Evolutionary conservation across 495 filamentous ascomycete species (phyloP), one percentile per base, ranked within the genome.

Genomic region (Penicillium cosmopolitanum): DNA sequence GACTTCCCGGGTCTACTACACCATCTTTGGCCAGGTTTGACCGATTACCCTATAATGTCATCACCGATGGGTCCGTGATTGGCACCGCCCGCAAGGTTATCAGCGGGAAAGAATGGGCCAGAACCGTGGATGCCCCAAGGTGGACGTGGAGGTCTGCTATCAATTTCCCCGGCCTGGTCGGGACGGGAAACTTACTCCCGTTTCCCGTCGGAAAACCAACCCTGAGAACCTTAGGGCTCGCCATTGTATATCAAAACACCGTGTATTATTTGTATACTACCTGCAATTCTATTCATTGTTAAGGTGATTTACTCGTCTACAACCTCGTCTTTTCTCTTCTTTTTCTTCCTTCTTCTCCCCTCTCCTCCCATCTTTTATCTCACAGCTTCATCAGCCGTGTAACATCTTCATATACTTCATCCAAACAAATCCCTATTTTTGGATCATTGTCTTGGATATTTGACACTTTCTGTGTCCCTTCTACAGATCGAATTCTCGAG

Each of bases 161-260:
- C 42, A 44, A 18, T 44, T 44, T 44, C 42, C 42, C 42, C 42
- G 42, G 53, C 33, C 3, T 34, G n/a, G 65, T 73, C 72, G 68
- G 65, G 64, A 21, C 68, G 73, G 73, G 65, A 73, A 77, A 75
- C 50, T 62, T 8, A 16, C 46, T 23, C 35, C 51, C 50, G 63
- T 77, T 76, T 74, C 62, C 73, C 73, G 75, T 51, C 71, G 74
- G 73, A 60, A 77, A 77, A 73, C 67, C 57, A 31, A 23, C 18
- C 40, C 38, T 40, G 59, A 31, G 28, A 31, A 31, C 55, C 46
- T 25, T 48, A 48, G 46, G 46, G 46, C 46, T 56, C 8, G 28
- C 8, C 28, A 7, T 61, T 71, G 71, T 75, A 75, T 75, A 75
- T 74, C 68, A 70, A 60, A 71, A 69, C 54, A 66, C 51, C 33